Evolutionary conservation across 129 eudicot species (phyloP).

Genomic region (Kitagawia praeruptora): DNA sequence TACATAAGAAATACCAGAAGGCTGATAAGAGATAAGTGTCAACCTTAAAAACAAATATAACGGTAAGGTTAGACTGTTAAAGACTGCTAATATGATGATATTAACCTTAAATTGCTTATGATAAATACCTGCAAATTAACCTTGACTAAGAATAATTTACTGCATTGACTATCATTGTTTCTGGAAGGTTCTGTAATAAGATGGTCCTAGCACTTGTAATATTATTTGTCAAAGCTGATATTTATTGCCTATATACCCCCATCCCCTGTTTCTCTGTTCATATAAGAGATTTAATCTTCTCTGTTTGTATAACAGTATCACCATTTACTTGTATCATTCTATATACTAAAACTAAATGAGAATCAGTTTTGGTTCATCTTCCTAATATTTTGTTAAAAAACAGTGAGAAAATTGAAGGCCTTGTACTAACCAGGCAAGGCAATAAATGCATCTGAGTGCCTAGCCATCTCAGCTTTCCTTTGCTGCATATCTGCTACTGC

Average conservation of each 20-base stretch:
- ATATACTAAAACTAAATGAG: background rate
- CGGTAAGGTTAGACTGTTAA: background rate
- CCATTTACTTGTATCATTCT: background rate
- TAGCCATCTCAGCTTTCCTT: too few relatives aligned
- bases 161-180: background rate
- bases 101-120: background rate
- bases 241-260: background rate
- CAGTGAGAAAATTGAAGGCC: conserved; percentile 9
- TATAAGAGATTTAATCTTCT: background rate
- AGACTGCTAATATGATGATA: background rate
- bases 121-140: background rate
- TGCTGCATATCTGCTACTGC: conserved; percentile 79
- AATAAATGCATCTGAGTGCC: too few relatives aligned
- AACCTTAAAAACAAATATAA: background rate
- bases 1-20: background rate
- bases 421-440: conserved; percentile 59
- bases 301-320: too few relatives aligned
- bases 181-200: background rate
- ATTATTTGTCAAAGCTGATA: background rate
- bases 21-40: background rate
- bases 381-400: conserved; percentile 12
- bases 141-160: background rate
- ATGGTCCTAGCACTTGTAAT: background rate
- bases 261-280: too few relatives aligned
- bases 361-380: background rate